Evolutionary conservation across 2,329 filamentous ascomycete species (phyloP), one percentile per base, ranked within the genome.

Genomic region (Pseudocercospora eumusae): DNA sequence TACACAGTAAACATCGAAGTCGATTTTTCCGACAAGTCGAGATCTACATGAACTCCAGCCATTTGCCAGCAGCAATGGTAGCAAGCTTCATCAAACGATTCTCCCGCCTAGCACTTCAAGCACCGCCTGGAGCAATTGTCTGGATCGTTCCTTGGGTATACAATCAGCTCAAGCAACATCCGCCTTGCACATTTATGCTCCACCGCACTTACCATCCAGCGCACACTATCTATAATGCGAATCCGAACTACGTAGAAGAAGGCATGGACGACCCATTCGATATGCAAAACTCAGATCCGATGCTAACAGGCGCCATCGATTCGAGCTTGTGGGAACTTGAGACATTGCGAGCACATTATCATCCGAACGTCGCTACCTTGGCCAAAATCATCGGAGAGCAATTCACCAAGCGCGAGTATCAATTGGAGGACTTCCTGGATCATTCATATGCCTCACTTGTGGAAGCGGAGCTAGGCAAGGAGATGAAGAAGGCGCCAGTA

Each of bases 51-150:
- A 84, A 84, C 4, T 98, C 93, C 0, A 93, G 92, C 2, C 96
- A 99, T 84, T 83, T 99, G 70, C 95, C 96, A 3, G 92, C 92
- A 4, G 87, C 88, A 3, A 82, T 99, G 42, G 91, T 99, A 1
- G 93, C 95, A 11, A 96, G 92, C 76, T 99, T 99, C 77, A 88
- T 99, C 79, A 99, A 99, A 78, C 86, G 91, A n/a, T 83, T 99
- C 8, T 86, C 92, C 3, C 84, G 93, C 57, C 82, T 98, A 40
- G 86, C 91, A 15, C 83, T 99, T n/a, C 88, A 91, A 71, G 93
- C 92, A 0, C 93, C 96, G 2, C 95, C 96, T 1, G 87, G 91
- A 33, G 93, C 92, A 28, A 89, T 98, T 57, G 93, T 98, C 15
- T 88, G 88, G 58, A 87, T 96, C 50, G 83, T 98, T 9, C 96